phyloP scores from a whole-genome alignment of 2,329 filamentous ascomycete genomes.

The Arthroderma sp. region DNA sequence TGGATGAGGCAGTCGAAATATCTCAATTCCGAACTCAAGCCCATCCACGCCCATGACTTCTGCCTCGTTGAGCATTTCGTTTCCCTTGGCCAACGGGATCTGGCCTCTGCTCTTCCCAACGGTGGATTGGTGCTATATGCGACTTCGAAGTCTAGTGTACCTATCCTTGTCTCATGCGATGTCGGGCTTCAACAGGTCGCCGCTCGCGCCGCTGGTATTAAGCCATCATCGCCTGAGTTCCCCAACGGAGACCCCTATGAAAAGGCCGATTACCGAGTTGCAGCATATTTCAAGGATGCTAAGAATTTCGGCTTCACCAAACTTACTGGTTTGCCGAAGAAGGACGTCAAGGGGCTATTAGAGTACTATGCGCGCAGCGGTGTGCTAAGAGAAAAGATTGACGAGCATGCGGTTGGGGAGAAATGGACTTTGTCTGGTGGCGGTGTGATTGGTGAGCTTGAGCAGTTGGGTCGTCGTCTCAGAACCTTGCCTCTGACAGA shows the following conservation, averaged over 20 bases:
- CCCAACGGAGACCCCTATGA: constrained; percentile 40
- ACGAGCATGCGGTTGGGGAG: constrained; percentile 59
- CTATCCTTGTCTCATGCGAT: constrained; percentile 51
- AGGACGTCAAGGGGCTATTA: constrained; percentile 66
- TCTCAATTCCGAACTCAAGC: constrained; percentile 53
- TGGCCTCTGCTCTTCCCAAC: constrained; percentile 41
- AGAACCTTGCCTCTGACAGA: constrained; percentile 15
- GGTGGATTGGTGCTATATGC: constrained; percentile 69
- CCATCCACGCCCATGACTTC: constrained; percentile 78
- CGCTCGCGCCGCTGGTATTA: constrained; percentile 28
- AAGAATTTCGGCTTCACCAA: constrained; percentile 37
- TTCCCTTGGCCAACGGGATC: constrained; percentile 43
- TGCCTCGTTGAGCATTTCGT: constrained; percentile 61
- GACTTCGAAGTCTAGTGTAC: constrained; percentile 58
- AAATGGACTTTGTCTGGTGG: constrained; percentile 74
- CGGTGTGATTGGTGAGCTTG: constrained; percentile 75
- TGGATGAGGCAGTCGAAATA: constrained; percentile 71
- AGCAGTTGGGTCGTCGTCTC: constrained; percentile 46
- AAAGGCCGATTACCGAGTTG: constrained; percentile 39
- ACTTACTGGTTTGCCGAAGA: constrained; percentile 55
- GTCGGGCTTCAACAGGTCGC: constrained; percentile 46
- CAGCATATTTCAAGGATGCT: constrained; percentile 27
- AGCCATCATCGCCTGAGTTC: constrained; percentile 26
- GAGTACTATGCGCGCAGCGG: constrained; percentile 90
- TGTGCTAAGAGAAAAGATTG: constrained; percentile 55